Percentiles rank a stretch among this genome's conserved stretches.
Conservation (phyloP, 1,284 basidiomycete species). For the Boletus smithii region DNA sequence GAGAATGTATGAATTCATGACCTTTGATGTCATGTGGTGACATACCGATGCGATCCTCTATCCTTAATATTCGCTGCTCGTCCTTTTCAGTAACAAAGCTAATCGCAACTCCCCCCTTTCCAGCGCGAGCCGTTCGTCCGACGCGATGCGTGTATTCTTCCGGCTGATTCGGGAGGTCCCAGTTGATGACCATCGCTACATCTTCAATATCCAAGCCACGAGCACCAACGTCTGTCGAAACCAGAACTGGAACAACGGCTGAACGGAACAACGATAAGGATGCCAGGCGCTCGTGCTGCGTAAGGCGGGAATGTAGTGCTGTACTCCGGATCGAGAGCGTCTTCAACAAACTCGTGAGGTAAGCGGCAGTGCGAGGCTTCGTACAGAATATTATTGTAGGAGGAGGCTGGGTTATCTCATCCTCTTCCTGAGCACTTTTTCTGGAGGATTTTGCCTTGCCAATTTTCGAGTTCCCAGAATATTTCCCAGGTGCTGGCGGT, state of each 20-base stretch:
- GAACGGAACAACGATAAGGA: constrained; percentile 88
- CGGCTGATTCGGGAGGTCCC: constrained; percentile 84
- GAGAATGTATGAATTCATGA: neutral
- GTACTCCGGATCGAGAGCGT: constrained; percentile 81
- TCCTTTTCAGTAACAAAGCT: constrained; percentile 96
- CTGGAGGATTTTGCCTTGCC: constrained; percentile 35
- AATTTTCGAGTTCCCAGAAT: constrained; percentile 32
- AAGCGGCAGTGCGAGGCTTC: constrained; percentile 85
- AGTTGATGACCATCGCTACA: constrained; percentile 94
- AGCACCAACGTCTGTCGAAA: constrained; percentile 94
- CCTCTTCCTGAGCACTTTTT: constrained; percentile 44
- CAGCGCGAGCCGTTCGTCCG: constrained; percentile 91
- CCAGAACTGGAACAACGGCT: constrained; percentile 83
- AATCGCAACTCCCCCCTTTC: constrained; percentile 83
- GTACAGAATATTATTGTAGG: constrained; percentile 96
- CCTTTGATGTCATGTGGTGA: constrained; percentile 14
- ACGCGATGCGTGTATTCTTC: constrained; percentile 82
- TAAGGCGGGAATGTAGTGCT: constrained; percentile 89
- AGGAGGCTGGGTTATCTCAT: constrained; percentile 65
- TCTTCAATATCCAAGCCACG: constrained; percentile 94
- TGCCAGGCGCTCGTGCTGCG: constrained; percentile 82
- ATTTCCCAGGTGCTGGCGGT: constrained; percentile 44
- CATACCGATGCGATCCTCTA: constrained; percentile 86
- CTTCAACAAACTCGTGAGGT: constrained; percentile 79
- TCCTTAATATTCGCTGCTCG: constrained; percentile 77